Base-by-base conservation (phyloP, 208 protist species). In the Trypanosoma avium region DNA sequence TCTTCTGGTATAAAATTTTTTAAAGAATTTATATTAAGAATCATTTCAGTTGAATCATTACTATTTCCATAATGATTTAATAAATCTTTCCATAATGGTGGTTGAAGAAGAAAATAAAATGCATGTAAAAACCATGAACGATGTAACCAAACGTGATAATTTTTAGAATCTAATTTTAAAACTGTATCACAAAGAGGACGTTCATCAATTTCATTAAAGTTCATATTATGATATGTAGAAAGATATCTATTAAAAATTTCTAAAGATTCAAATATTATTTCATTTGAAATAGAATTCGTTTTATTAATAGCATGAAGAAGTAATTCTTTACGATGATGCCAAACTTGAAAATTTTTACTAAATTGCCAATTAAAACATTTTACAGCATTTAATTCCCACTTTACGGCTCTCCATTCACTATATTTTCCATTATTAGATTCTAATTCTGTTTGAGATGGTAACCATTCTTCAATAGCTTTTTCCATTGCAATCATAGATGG, bases 121-220 rank as follows among this genome's bases (percentile, higher is more conserved):
- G 73, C 61, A 50, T 84, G 77, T 26, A 93, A 27, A 67, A 84
- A 88, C 79, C 86, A 89, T 4, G 77, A 53, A 19, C 88, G 79
- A 63, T 95, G 79, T 27, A 84, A 61, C 89, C 89, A 95, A 4
- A 81, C 80, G 61, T 95, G 89, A 58, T 93, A 95, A 71, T 95
- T 92, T 49, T 95, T 95, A 40, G 61, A 43, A 58, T 95, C 86
- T 17, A 70, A 26, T 33, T 60, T 53, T 9, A 92, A 64, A 21
- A 88, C 88, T 0, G 58, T 17, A 22, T 70, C 52, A 38, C 69
- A 67, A 15, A 74, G 54, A 33, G 42, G 32, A 7, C 84, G 84
- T 50, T 94, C 85, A 56, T 94, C 84, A 27, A 94, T 67, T 21
- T 86, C 81, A 13, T 47, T 49, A 38, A 90, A 91, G 5, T 48